Evolutionary conservation across 129 eudicot genomes (phyloP).

Genomic region (Flaveria trinervia): DNA sequence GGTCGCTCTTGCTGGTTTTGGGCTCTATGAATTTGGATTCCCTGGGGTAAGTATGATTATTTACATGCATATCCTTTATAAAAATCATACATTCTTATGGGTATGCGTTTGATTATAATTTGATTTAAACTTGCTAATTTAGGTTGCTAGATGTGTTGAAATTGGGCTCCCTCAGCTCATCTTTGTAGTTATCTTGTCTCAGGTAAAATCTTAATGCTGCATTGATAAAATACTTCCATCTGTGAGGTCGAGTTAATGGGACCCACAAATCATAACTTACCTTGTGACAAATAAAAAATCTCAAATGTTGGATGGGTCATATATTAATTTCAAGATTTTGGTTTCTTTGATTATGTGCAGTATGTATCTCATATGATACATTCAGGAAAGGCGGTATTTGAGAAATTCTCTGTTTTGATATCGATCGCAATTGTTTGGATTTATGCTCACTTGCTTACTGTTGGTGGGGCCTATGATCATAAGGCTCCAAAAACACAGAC

Average conservation of each 20-base stretch:
- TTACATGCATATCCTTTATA: background rate
- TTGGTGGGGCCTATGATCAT: conserved; percentile 80
- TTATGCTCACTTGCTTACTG: conserved; percentile 83
- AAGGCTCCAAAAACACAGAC: conserved; percentile 57
- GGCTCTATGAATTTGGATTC: conserved; percentile 71
- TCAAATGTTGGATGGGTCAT: background rate
- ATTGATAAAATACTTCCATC: background rate
- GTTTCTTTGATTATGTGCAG: conserved; percentile 37
- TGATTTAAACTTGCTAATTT: conserved; percentile 9
- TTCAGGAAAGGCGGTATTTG: conserved; percentile 55
- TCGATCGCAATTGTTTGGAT: conserved; percentile 83
- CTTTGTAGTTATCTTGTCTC: conserved; percentile 55
- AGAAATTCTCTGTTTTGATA: conserved; percentile 60
- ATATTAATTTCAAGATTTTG: conserved; percentile 11
- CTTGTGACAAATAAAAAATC: background rate
- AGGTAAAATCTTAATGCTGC: conserved; percentile 35
- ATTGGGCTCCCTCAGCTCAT: conserved; percentile 73
- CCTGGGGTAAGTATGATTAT: conserved; percentile 50
- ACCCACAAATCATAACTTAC: background rate
- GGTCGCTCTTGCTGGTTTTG: conserved; percentile 68
- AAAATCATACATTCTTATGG: background rate
- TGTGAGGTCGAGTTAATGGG: background rate
- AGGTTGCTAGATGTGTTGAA: conserved; percentile 76
- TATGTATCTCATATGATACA: conserved; percentile 53
- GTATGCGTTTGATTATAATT: background rate